A percentile compares a stretch with the other conserved stretches of the same genome.
Conservation (phyloP, 495 filamentous ascomycete species). For the Gamarada debralockiae region DNA sequence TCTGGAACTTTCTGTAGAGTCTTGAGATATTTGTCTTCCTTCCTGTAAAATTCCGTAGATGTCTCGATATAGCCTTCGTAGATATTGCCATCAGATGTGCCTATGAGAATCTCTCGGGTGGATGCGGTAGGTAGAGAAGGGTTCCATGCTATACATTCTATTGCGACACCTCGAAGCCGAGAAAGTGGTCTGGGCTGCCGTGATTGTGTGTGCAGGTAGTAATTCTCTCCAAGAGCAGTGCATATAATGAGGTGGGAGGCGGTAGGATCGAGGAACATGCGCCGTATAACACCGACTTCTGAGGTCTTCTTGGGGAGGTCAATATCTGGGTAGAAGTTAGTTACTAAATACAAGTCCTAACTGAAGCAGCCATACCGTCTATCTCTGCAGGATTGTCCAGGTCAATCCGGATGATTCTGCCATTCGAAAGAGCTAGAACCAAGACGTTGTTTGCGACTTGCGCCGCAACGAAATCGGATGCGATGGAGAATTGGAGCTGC, state of each 20-base stretch:
- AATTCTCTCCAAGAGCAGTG: slow-evolving; percentile 91
- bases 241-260: slow-evolving; percentile 91
- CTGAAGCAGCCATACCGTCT: slow-evolving; percentile 59
- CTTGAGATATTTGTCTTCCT: slow-evolving; percentile 90
- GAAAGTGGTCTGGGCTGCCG: slow-evolving; percentile 78
- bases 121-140: slow-evolving; percentile 94
- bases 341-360: background rate
- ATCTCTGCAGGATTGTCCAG: slow-evolving; percentile 91
- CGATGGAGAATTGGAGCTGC: slow-evolving; percentile 84
- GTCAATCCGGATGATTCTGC: slow-evolving; percentile 89
- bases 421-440: slow-evolving; percentile 81
- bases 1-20: slow-evolving; percentile 73
- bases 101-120: slow-evolving; percentile 91
- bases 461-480: slow-evolving; percentile 91
- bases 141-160: slow-evolving; percentile 93
- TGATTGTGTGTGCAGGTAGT: slow-evolving; percentile 94
- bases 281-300: slow-evolving; percentile 85
- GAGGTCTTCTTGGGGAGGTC: slow-evolving; percentile 92
- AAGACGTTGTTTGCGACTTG: slow-evolving; percentile 98
- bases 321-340: slow-evolving; percentile 60
- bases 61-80: slow-evolving; percentile 97
- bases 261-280: slow-evolving; percentile 95
- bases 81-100: slow-evolving; percentile 85
- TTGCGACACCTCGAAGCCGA: slow-evolving; percentile 76
- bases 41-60: slow-evolving; percentile 85